Conservation (phyloP, 2,329 filamentous ascomycete genomes). For the Colletotrichum tropicale region DNA sequence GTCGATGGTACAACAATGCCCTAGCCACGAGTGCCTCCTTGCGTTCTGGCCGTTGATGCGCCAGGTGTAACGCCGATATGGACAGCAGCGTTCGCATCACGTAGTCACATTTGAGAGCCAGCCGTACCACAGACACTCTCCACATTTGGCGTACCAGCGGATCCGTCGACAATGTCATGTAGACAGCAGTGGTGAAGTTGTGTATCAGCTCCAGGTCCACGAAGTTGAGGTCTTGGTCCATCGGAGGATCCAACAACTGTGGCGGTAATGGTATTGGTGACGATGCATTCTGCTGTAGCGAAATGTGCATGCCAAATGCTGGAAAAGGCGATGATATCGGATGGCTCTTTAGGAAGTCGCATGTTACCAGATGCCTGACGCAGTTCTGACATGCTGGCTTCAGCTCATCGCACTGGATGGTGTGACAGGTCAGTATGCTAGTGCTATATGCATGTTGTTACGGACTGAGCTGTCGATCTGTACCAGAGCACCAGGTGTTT, state of each 20-base stretch:
- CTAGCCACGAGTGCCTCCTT: conserved; percentile 37
- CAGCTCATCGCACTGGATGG: conserved; percentile 28
- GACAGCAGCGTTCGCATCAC: conserved; percentile 55
- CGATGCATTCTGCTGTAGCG: neutral
- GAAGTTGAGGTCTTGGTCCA: conserved; percentile 36
- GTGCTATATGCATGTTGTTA: neutral
- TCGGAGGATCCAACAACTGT: neutral
- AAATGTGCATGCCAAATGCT: neutral
- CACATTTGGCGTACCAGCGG: conserved; percentile 47
- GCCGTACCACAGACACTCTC: conserved; percentile 48
- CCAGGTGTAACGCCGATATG: conserved; percentile 54
- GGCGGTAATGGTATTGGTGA: neutral
- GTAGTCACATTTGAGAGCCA: conserved; percentile 50
- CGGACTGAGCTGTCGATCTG: neutral
- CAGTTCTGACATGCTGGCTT: conserved; percentile 29
- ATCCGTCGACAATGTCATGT: conserved; percentile 47
- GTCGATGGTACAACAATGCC: conserved; percentile 16
- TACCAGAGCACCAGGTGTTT: neutral
- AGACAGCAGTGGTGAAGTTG: conserved; percentile 55
- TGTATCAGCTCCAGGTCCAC: conserved; percentile 57
- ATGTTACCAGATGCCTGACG: conserved; percentile 27
- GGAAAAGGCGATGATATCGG: neutral
- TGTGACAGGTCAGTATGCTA: neutral
- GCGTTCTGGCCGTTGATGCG: conserved; percentile 40
- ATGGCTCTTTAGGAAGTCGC: conserved; percentile 25